These are phyloP conservation scores for Ophiostoma ulmi DNA, from an alignment of 2,329 filamentous ascomycete genomes.

Conservation along the genomic window DNA sequence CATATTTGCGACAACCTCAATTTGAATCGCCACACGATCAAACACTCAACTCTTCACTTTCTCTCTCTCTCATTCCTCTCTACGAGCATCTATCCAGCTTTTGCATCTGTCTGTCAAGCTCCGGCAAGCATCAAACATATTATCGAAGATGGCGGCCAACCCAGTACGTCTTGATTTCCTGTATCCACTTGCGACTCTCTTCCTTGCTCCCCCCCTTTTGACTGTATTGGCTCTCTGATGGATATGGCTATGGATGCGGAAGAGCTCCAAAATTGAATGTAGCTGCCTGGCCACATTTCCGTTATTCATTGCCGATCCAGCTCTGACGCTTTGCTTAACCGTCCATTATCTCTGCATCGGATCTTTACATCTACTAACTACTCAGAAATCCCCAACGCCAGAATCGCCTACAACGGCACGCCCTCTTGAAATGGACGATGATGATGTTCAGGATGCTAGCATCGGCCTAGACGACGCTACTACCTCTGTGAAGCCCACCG, in stretches of 20 bases:
- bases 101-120: conserved; percentile 12
- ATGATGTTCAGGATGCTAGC: conserved; percentile 60
- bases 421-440: conserved; percentile 66
- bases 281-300: not conserved
- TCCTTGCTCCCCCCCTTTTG: conserved; percentile 11
- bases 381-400: conserved; percentile 42
- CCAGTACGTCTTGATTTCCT: conserved; percentile 22
- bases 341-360: not conserved
- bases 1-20: not conserved
- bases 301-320: conserved; percentile 13
- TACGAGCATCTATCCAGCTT: not conserved
- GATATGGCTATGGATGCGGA: not conserved
- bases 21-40: not conserved
- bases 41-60: not conserved
- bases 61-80: not conserved
- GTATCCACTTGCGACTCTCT: conserved; percentile 20
- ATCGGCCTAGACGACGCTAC: conserved; percentile 42
- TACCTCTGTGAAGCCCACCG: conserved; percentile 30
- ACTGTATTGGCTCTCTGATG: conserved; percentile 9
- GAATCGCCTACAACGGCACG: conserved; percentile 63
- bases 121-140: conserved; percentile 4
- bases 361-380: not conserved
- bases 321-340: not conserved
- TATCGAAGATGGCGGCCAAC: conserved; percentile 23
- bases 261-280: not conserved